These are phyloP conservation scores for Chaetomium olivaceum DNA, from an alignment of 2,329 filamentous ascomycete genomes.

Conservation along the genomic window DNA sequence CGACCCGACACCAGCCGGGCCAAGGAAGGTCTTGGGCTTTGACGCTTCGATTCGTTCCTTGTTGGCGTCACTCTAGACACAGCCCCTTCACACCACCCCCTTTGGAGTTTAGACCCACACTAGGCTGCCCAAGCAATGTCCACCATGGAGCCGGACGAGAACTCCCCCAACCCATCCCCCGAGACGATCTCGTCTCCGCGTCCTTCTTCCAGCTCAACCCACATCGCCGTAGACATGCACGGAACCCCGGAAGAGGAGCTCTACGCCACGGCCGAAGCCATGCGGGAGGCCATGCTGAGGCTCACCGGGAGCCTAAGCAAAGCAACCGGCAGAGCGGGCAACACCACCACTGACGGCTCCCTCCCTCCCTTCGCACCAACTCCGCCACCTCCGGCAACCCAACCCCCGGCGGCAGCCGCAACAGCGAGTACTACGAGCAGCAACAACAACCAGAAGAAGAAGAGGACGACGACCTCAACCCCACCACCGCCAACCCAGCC, in stretches of 20 bases:
- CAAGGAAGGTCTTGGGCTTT: not conserved
- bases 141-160: not conserved
- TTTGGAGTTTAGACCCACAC: not conserved
- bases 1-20: not conserved
- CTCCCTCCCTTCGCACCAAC: not conserved
- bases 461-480: not conserved
- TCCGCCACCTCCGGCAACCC: not conserved
- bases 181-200: not conserved
- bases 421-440: not conserved
- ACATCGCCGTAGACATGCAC: constrained; percentile 22
- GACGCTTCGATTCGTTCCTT: not conserved
- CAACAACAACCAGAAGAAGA: not conserved
- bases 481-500: not conserved
- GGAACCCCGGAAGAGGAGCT: constrained; percentile 24
- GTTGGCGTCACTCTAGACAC: not conserved
- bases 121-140: not conserved
- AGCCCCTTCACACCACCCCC: constrained; percentile 2
- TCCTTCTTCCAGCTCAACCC: constrained; percentile 23
- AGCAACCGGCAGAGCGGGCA: not conserved
- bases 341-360: not conserved
- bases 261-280: constrained; percentile 21
- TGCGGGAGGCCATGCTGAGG: constrained; percentile 3
- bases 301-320: not conserved
- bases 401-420: not conserved
- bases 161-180: not conserved